phyloP scores from a whole-genome alignment of 768 basidiomycete genomes.

The Mrakia gelida region DNA sequence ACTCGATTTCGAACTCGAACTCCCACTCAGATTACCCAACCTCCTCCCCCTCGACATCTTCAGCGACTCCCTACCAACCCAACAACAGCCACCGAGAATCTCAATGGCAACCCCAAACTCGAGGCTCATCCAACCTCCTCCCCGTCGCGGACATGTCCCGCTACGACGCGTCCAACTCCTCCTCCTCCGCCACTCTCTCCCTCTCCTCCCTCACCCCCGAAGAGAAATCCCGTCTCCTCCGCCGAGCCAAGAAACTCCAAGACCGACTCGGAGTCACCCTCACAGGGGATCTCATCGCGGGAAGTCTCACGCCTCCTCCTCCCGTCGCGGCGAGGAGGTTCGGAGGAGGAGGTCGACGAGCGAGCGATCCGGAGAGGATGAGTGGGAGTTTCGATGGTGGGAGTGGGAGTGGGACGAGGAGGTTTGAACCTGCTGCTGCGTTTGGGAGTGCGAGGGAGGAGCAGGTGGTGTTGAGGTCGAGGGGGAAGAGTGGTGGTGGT shows the following conservation, averaged over 20 bases:
- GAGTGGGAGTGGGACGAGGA: too few species aligned
- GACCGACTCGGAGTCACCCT: not conserved
- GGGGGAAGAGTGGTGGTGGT: not conserved
- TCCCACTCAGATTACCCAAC: too few species aligned
- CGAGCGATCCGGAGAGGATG: not conserved
- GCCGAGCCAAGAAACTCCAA: constrained; percentile 17
- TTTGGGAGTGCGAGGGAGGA: not conserved
- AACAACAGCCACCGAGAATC: too few species aligned
- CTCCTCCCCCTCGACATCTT: not conserved
- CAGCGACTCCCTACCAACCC: not conserved
- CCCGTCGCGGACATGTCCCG: too few species aligned
- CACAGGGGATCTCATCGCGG: not conserved
- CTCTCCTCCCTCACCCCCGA: not conserved
- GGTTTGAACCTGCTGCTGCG: not conserved
- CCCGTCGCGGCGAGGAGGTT: not conserved
- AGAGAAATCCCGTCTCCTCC: constrained; percentile 1
- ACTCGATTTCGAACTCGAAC: too few species aligned
- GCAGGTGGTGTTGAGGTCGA: constrained; percentile 1
- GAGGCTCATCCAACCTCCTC: not conserved
- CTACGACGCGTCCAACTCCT: not conserved
- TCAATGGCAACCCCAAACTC: not conserved
- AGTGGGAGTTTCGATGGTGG: too few species aligned
- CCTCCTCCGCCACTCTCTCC: not conserved
- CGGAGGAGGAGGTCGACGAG: not conserved
- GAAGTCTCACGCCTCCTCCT: not conserved